These are phyloP conservation scores for Acephala macrosclerotiorum DNA, from an alignment of 2,329 filamentous ascomycete genomes.

Conservation along the genomic window DNA sequence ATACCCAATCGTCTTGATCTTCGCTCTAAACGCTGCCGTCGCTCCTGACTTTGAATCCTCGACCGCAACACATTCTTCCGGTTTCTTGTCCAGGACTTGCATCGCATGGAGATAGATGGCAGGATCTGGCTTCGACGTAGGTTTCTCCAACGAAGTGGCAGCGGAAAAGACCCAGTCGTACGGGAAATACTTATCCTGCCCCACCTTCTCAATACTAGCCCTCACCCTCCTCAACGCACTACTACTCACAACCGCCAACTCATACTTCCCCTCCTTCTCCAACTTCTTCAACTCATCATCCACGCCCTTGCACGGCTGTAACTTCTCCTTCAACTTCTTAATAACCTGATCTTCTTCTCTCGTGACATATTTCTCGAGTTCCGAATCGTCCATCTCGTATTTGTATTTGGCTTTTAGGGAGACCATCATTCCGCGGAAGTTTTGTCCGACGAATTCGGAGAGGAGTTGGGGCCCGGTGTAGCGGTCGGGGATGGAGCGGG, in stretches of 20 bases:
- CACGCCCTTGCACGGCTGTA: constrained; percentile 73
- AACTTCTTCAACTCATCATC: constrained; percentile 73
- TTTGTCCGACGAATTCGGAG: constrained; percentile 88
- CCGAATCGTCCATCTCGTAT: constrained; percentile 72
- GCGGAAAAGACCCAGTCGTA: constrained; percentile 80
- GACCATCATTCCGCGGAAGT: constrained; percentile 91
- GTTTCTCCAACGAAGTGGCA: constrained; percentile 76
- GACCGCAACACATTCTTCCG: constrained; percentile 78
- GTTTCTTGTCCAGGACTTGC: constrained; percentile 73
- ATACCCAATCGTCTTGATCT: constrained; percentile 84
- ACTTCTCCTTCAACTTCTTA: constrained; percentile 74
- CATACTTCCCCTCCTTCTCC: constrained; percentile 67
- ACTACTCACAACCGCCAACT: constrained; percentile 81
- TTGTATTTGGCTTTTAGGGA: constrained; percentile 78
- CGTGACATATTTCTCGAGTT: constrained; percentile 77
- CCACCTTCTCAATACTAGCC: constrained; percentile 80
- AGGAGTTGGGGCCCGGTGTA: constrained; percentile 85
- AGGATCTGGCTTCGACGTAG: constrained; percentile 91
- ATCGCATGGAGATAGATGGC: constrained; percentile 85
- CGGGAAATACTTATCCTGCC: constrained; percentile 82
- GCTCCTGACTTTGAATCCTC: constrained; percentile 91
- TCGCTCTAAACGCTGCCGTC: constrained; percentile 76
- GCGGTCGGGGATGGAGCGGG: constrained; percentile 66
- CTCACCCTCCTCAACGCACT: constrained; percentile 80
- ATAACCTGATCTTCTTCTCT: constrained; percentile 86